Base-by-base conservation (phyloP, 495 filamentous ascomycete species). In the Penicillium lividum region DNA sequence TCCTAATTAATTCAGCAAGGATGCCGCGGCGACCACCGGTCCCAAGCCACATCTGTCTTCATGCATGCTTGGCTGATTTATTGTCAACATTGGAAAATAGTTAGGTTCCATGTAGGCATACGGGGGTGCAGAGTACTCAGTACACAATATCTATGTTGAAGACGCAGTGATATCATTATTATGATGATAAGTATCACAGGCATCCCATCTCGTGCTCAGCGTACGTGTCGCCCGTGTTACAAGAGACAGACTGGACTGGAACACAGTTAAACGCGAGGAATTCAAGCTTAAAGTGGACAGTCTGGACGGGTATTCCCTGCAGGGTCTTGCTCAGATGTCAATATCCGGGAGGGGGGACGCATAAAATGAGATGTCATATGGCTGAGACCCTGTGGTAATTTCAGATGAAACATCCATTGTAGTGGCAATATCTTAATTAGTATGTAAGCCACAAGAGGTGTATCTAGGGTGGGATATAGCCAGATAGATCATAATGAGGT, bases 141-240 rank as follows among this genome's bases (percentile, higher is more conserved):
- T 33, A 36, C 4, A 36, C 33, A 2, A 3, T 11, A 0, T 11
- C 33, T 11, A 36, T 11, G 10, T 11, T 11, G 8, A 36, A 36
- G 7, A 36, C 4, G 33, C 8, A 33, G 33, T 40, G 38, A 5
- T 40, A 16, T 16, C 38, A 40, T 16, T 15, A 13, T 40, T 11
- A 13, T 40, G 13, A 16, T 40, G 5, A 6, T 40, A 40, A 10
- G 38, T 13, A 16, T 15, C 15, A 33, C 3, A 33, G 5, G 34
- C 4, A 16, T 5, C 13, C n/a, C 38, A 16, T 13, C 22, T 43
- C 29, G 30, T n/a, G 34, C 13, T 49, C 25, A 40, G 27, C 18
- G 33, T 48, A 61, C 59, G 59, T 34, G 44, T 61, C n/a, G 27
- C 50, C 27, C 28, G 53, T 61, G 27, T 33, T 28, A 61, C 59